These are phyloP conservation scores for Nicotiana paniculata DNA, from an alignment of 257 asterid species.

Conservation along the genomic window DNA sequence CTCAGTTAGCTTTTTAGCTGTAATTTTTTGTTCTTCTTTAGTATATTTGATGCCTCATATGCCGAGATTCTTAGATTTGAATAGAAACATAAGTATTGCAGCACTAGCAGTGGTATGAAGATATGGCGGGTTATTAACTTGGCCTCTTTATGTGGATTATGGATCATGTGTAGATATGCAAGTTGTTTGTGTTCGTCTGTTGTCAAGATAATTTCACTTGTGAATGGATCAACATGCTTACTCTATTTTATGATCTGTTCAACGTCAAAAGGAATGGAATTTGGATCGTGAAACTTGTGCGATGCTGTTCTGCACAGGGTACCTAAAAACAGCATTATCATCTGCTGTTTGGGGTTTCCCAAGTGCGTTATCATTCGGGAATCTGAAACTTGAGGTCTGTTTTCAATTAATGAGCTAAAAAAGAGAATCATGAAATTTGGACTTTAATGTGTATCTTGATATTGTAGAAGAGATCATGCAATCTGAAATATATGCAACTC, in stretches of 20 bases:
- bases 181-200: not conserved
- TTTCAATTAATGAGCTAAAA: not conserved
- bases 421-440: not conserved
- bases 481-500: not conserved
- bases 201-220: not conserved
- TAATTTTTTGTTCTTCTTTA: not conserved
- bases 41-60: not conserved
- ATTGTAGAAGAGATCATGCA: not conserved
- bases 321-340: not conserved
- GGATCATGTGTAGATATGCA: not conserved
- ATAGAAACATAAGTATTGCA: not conserved
- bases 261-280: not conserved
- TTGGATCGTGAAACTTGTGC: not conserved
- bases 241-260: not conserved
- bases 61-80: not conserved
- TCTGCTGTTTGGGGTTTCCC: not conserved
- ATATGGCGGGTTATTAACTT: not conserved
- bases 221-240: not conserved
- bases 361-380: not conserved
- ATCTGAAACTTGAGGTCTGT: not conserved
- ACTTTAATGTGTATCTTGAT: not conserved
- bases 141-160: not conserved
- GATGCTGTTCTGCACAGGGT: not conserved
- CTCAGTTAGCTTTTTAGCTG: not conserved
- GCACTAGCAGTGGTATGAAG: not conserved